Conservation (phyloP, 2,329 filamentous ascomycete genomes). For the Fusarium albosuccineum region DNA sequence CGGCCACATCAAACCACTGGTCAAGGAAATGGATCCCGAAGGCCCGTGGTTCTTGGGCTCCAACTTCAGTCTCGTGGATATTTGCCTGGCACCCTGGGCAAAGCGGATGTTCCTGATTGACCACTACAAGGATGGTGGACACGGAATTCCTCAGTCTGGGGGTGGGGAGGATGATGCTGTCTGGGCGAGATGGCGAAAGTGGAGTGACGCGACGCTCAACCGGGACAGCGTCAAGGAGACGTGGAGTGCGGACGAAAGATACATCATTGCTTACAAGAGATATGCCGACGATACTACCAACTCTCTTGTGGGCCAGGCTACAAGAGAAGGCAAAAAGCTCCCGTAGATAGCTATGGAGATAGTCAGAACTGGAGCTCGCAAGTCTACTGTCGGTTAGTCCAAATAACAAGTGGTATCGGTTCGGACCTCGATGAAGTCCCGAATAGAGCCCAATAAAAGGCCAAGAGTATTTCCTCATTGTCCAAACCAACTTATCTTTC, state of each 20-base stretch:
- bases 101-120: conserved; percentile 80
- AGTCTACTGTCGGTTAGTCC: too few relatives aligned
- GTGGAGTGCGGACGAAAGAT: conserved; percentile 75
- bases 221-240: conserved; percentile 76
- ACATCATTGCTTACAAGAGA: conserved; percentile 75
- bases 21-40: conserved; percentile 68
- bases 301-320: conserved; percentile 72
- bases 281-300: conserved; percentile 76
- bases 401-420: background rate
- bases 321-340: conserved; percentile 71
- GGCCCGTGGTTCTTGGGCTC: conserved; percentile 76
- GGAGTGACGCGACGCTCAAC: conserved; percentile 69
- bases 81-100: conserved; percentile 80
- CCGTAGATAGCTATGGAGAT: conserved; percentile 53
- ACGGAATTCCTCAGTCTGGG: conserved; percentile 62
- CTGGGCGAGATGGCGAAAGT: conserved; percentile 76
- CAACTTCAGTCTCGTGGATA: conserved; percentile 75
- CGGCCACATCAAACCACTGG: conserved; percentile 69
- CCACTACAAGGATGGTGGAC: conserved; percentile 74
- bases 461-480: too few relatives aligned
- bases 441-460: background rate
- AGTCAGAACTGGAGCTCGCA: too few relatives aligned
- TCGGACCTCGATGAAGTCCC: background rate
- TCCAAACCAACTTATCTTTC: too few relatives aligned
- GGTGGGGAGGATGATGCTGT: conserved; percentile 71